Base-by-base conservation (phyloP, 2,329 filamentous ascomycete genomes). In the Fusarium aywerte region DNA sequence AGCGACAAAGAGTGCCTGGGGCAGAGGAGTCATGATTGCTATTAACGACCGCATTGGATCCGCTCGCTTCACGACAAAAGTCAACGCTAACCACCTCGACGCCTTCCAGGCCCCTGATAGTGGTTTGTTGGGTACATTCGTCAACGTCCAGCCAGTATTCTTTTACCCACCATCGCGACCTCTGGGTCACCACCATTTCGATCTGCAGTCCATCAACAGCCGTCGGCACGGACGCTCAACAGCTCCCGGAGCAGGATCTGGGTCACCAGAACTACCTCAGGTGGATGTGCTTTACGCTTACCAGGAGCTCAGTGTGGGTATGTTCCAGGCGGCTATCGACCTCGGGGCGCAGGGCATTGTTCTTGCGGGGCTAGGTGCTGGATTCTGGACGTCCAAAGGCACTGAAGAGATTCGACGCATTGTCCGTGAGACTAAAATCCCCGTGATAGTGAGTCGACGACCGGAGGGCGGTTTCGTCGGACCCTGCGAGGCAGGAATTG, bases 21-120 rank as follows among this genome's bases (percentile, higher is more conserved):
- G 81, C 50, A 80, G 88, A 3, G 88, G 87, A 38, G 81, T 84
- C 16, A 84, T 90, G 82, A 81, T 89, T 20, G 84, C 85, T 3
- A 76, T 90, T 57, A 89, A 89, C 72, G 87, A 89, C 74, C 84
- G 86, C 56, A 89, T 89, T 67, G 82, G 81, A 53, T 73, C 75
- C 20, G 84, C 86, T 18, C 88, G 83, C 70, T 89, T 85, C 76
- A 85, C 80, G 5, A 85, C 85, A 51, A 90, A 90, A 77, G 86
- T 83, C 31, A 85, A 89, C 69, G 86, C 87, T 48, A 89, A 90
- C 76, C 81, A 83, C 3, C 79, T 89, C 47, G 87, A 90, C 70
- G 87, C 87, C 9, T 90, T 90, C 81, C 84, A 82, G 71, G 81
- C 83, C 2, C 78, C 78, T 15, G 87, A 90, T 76, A 80, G 81